Evolutionary conservation across 305 asterid species (phyloP).

Genomic region (Solanum chacoense): DNA sequence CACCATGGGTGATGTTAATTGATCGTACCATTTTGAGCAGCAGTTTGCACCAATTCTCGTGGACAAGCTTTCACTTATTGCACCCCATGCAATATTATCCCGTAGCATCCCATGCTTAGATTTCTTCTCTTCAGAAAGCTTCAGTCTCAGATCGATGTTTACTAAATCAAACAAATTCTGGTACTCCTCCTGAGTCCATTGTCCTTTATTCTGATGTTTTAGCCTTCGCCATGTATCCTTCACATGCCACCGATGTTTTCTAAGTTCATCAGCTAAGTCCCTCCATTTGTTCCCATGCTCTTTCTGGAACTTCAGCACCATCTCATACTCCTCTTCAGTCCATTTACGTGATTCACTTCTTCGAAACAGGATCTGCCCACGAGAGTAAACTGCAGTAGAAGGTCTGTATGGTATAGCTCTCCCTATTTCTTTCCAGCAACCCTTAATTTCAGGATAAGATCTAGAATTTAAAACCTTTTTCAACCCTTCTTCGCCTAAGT

Average conservation of each 20-base stretch:
- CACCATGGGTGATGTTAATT: slow-evolving; percentile 65
- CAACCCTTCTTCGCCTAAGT: neutral
- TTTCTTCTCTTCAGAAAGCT: neutral
- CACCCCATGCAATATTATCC: slow-evolving; percentile 25
- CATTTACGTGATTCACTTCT: neutral
- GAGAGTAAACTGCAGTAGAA: neutral
- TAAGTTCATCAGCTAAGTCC: neutral
- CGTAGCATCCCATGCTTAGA: neutral
- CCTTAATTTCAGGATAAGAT: neutral
- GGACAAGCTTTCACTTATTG: slow-evolving; percentile 44
- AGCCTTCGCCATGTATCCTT: neutral
- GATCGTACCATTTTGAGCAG: slow-evolving; percentile 58
- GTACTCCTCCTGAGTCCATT: neutral
- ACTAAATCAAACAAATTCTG: neutral
- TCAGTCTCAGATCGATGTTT: neutral
- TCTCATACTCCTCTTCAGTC: neutral
- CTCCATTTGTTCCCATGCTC: neutral
- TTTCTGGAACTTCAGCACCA: neutral
- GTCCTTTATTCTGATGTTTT: neutral
- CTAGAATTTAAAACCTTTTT: neutral
- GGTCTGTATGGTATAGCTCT: neutral
- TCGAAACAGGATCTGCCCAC: neutral
- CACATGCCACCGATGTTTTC: neutral
- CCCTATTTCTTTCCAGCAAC: neutral
- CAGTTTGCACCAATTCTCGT: slow-evolving; percentile 31